These are phyloP conservation scores for Exserohilum turcica DNA, from an alignment of 2,329 filamentous ascomycete genomes.

Conservation along the genomic window DNA sequence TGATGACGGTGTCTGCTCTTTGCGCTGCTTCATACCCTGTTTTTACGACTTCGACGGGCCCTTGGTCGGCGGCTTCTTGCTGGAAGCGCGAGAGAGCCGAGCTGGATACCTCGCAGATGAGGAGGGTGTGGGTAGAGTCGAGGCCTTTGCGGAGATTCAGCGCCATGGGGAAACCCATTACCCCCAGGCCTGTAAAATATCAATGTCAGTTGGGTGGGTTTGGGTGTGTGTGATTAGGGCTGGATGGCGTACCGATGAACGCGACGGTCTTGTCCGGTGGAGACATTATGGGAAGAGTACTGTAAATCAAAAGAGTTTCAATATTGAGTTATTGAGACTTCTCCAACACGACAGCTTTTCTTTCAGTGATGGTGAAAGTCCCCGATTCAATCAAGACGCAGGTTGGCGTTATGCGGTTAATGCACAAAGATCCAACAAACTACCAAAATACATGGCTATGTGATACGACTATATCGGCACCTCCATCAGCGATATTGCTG, in stretches of 20 bases:
- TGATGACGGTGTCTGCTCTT: conserved; percentile 49
- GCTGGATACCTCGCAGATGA: conserved; percentile 49
- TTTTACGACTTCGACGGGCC: conserved; percentile 44
- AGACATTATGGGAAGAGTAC: conserved; percentile 16
- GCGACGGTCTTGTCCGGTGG: conserved; percentile 28
- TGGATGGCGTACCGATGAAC: conserved; percentile 26
- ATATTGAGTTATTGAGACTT: too few species aligned
- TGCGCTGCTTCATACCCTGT: conserved; percentile 50
- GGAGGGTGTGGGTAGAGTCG: conserved; percentile 34
- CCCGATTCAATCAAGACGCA: background rate
- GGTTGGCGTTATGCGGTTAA: background rate
- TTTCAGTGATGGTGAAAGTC: background rate
- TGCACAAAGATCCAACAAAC: background rate
- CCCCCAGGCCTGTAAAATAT: conserved; percentile 40
- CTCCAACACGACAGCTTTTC: too few species aligned
- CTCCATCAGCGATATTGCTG: background rate
- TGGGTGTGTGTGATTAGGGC: background rate
- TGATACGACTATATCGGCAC: background rate
- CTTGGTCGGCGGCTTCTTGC: conserved; percentile 42
- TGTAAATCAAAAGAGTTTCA: too few species aligned
- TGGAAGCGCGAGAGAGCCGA: conserved; percentile 48
- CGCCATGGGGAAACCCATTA: conserved; percentile 53
- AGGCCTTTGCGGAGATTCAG: conserved; percentile 49
- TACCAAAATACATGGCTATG: background rate
- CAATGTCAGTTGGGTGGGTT: too few species aligned